Evolutionary conservation across 345 rosid species (phyloP), one percentile per base, ranked within the genome.

Genomic region (Moricandia arvensis): DNA sequence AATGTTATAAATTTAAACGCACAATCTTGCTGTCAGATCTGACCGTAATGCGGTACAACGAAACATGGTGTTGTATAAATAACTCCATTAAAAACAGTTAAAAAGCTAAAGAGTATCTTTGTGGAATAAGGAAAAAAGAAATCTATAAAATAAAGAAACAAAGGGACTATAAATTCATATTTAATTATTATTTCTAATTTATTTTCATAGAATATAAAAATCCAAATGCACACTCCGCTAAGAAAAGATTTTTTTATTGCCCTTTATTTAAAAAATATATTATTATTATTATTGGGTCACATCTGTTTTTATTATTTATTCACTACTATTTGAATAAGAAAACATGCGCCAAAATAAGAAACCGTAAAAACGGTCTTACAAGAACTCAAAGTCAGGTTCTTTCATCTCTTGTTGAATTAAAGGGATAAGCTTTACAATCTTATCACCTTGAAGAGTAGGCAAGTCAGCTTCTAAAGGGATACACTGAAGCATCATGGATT

Each of bases 401-500:
- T 37, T 38, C 53, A 7, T 30, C 31, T 38, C 13, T 38, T n/a
- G 17, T 27, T 24, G 3, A 58, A 58, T n/a, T 16, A 27, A 58
- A 58, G 62, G 49, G 43, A 62, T 17, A 10, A 35, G 47, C 49
- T 17, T 62, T 10, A 62, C 66, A 18, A 62, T 62, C 47, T 17
- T 62, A 5, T 17, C 66, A 62, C 47, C 68, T 63, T 63, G 66
- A 21, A 38, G 54, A 21, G 15, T 13, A 63, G 68, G 53, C 31
- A 63, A 38, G n/a, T 63, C 68, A 38, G 67, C 67, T 37, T 62
- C 66, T 62, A 62, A 18, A 17, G 47, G 66, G 18, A 62, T 62
- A 35, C 47, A 29, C 41, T 37, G 67, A 63, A 63, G 33, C 53
- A 63, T 63, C 53, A 63, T 38, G 17, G 51, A 18, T 21, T 63